A percentile compares a stretch with the other conserved stretches of the same genome.
Conservation (phyloP, 768 basidiomycete species). For the Pisolithus marmoratus region DNA sequence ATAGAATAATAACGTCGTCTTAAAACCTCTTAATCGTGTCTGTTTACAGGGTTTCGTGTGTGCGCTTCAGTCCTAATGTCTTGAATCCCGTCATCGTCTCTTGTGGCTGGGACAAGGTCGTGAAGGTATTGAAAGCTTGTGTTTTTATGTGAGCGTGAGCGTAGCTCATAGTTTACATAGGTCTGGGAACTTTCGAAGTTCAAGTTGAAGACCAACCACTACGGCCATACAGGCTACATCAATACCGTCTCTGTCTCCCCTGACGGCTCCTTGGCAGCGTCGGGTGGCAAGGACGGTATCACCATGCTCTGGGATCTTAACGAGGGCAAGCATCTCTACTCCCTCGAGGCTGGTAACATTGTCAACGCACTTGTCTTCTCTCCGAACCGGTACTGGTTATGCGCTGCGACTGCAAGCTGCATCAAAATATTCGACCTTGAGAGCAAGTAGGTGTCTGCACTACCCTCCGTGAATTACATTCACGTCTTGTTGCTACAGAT, state of each 20-base stretch:
- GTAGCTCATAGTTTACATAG: conserved; percentile 42
- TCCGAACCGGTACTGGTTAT: conserved; percentile 99
- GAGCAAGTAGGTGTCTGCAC: conserved; percentile 73
- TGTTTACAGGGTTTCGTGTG: conserved; percentile 85
- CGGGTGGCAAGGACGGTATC: conserved; percentile 98
- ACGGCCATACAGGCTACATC: conserved; percentile 98
- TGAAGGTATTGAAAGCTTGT: conserved; percentile 64
- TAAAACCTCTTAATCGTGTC: background rate
- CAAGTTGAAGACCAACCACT: conserved; percentile 99
- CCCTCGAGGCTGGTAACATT: conserved; percentile 94
- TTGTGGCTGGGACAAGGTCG: conserved; percentile 99
- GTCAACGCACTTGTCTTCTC: conserved; percentile 99
- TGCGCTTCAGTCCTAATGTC: conserved; percentile 98
- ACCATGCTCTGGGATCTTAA: conserved; percentile 99
- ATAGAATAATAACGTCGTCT: background rate
- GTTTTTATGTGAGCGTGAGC: background rate
- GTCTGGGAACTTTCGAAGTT: conserved; percentile 99
- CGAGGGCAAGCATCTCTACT: conserved; percentile 99
- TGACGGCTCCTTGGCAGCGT: conserved; percentile 97
- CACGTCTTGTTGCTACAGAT: conserved; percentile 39
- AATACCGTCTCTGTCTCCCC: conserved; percentile 98
- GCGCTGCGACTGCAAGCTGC: conserved; percentile 94
- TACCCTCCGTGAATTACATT: conserved; percentile 1
- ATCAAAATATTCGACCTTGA: conserved; percentile 99
- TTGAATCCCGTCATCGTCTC: conserved; percentile 98